Conservation (phyloP, 2,329 filamentous ascomycete genomes). For the Aspergillus terreus region DNA sequence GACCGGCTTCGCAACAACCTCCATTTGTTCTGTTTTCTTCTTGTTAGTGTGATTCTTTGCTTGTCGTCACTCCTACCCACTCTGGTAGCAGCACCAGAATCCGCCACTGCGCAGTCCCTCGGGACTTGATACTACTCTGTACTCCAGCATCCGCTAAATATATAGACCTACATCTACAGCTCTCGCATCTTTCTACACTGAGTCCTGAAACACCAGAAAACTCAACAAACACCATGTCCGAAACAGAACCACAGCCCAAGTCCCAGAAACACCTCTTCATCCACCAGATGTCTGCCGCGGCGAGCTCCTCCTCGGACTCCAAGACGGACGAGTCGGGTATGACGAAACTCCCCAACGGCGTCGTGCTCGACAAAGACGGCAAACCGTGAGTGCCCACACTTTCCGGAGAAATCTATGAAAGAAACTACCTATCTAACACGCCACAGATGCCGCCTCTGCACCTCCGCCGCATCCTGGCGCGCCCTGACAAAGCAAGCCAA, state of each 20-base stretch:
- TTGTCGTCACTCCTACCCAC: too few relatives aligned
- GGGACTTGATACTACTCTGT: too few relatives aligned
- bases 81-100: too few relatives aligned
- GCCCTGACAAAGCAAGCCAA: slow-evolving; percentile 43
- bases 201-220: neutral
- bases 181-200: neutral
- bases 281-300: slow-evolving; percentile 11
- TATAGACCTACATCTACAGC: too few relatives aligned
- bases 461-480: slow-evolving; percentile 45
- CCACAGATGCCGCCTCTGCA: slow-evolving; percentile 46
- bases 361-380: slow-evolving; percentile 49
- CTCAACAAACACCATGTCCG: slow-evolving; percentile 8
- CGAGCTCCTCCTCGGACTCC: slow-evolving; percentile 17
- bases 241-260: slow-evolving; percentile 14
- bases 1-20: too few relatives aligned
- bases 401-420: neutral
- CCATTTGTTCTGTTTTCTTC: too few relatives aligned
- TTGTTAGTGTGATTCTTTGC: too few relatives aligned
- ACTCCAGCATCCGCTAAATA: too few relatives aligned
- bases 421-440: neutral
- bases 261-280: slow-evolving; percentile 11
- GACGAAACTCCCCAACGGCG: slow-evolving; percentile 40
- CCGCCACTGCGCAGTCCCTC: too few relatives aligned
- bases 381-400: slow-evolving; percentile 37
- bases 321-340: slow-evolving; percentile 20